phyloP scores from a whole-genome alignment of 2,329 filamentous ascomycete genomes.

The Aspergillus fumigatiaffinis region DNA sequence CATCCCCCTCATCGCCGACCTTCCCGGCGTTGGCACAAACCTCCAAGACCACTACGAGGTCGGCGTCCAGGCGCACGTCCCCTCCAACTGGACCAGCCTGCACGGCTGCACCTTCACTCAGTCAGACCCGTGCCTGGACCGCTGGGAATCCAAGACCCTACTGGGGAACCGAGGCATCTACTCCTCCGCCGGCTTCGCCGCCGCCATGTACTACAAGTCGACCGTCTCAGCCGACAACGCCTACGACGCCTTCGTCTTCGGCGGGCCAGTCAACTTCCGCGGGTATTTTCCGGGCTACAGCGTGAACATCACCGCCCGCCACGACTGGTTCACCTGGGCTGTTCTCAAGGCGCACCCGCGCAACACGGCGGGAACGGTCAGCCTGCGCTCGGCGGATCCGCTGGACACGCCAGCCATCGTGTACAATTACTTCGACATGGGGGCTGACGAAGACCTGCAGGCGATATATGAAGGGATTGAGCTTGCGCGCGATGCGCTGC shows the following conservation, averaged over 20 bases:
- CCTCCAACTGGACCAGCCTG: slow-evolving; percentile 42
- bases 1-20: slow-evolving; percentile 54
- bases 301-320: slow-evolving; percentile 37
- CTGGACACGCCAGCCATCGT: slow-evolving; percentile 60
- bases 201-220: slow-evolving; percentile 41
- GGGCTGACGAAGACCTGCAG: slow-evolving; percentile 44
- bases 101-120: slow-evolving; percentile 30
- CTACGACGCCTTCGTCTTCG: slow-evolving; percentile 54
- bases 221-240: slow-evolving; percentile 41
- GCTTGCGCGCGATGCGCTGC: slow-evolving; percentile 48
- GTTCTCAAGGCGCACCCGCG: slow-evolving; percentile 60
- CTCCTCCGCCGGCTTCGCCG: slow-evolving; percentile 51
- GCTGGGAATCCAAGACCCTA: slow-evolving; percentile 38
- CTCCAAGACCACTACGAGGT: slow-evolving; percentile 54
- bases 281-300: slow-evolving; percentile 47
- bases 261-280: slow-evolving; percentile 54
- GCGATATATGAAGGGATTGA: slow-evolving; percentile 55
- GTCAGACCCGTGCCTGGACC: slow-evolving; percentile 41
- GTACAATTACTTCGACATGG: slow-evolving; percentile 55
- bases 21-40: slow-evolving; percentile 62
- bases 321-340: slow-evolving; percentile 45
- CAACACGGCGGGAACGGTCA: slow-evolving; percentile 60
- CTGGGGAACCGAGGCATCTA: slow-evolving; percentile 40
- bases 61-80: slow-evolving; percentile 17
- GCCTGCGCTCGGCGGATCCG: slow-evolving; percentile 58